Base-by-base conservation (phyloP, 1,139 yeast species). In the Debaryomycetaceae sp. region DNA sequence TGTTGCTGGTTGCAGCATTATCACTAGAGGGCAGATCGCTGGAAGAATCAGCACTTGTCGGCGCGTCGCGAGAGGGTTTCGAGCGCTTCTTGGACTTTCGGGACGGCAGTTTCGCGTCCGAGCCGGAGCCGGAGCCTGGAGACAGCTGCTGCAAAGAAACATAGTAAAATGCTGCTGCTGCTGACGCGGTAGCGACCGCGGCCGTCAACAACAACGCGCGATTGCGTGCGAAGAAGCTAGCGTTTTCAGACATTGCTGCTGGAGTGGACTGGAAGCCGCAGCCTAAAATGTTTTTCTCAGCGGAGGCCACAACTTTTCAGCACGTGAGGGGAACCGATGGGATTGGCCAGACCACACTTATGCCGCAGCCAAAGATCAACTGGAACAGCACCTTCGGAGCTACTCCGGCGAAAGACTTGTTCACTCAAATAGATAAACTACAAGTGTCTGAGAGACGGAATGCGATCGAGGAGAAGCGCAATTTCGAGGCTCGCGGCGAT, bases 171-270 rank as follows among this genome's bases (percentile, higher is more conserved):
- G 78, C 77, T n/a, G 73, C 74, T 29, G 70, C 73, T 20, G 79
- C 73, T 27, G 77, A 62, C 28, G 68, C 67, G 35, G 79, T 78
- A 25, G 78, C 77, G 34, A 72, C 62, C 3, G 82, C 71, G 21
- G 81, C 66, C 28, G 73, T 55, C 24, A 67, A 59, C 30, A 77
- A 62, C 24, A 78, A 78, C 20, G 72, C 60, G 51, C 64, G 77
- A 53, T 77, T 71, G 47, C 72, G 67, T 31, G 67, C 55, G 34
- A 75, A 57, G 52, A 75, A 74, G 18, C 20, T 30, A 12, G 25
- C 21, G 18, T n/a, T 13, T 6, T 22, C 24, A 6, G 24, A 7
- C 24, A 22, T 22, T 18, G 20, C n/a, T n/a, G n/a, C n/a, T n/a
- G n/a, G n/a, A n/a, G n/a, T n/a, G n/a, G n/a, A n/a, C n/a, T n/a